Evolutionary conservation across 805 yeast genomes (phyloP).

Genomic region (Pichia nakasei): DNA sequence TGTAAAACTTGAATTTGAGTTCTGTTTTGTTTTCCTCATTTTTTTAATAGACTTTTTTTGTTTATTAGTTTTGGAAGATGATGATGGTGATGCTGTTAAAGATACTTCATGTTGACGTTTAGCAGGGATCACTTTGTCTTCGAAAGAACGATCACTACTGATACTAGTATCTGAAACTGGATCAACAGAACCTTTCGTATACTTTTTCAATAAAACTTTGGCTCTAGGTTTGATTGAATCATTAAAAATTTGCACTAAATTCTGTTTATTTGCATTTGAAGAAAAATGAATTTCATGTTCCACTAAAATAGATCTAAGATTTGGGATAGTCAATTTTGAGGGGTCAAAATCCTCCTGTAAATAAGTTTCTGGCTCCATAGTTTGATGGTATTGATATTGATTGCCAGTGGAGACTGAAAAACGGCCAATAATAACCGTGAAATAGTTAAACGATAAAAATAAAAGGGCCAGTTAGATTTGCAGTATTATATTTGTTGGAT

Average conservation of each 20-base stretch:
- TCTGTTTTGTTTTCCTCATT: slow-evolving; percentile 1
- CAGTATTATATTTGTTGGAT: not conserved
- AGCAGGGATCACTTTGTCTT: slow-evolving; percentile 5
- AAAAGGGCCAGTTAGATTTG: too few relatives aligned
- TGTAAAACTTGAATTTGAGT: not conserved
- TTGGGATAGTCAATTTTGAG: slow-evolving; percentile 52
- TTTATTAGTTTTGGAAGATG: not conserved
- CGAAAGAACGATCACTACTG: not conserved
- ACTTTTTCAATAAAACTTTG: slow-evolving; percentile 29
- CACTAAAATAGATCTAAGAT: slow-evolving; percentile 56
- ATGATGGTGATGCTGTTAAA: not conserved
- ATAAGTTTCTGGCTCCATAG: slow-evolving; percentile 31
- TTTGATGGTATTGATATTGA: not conserved
- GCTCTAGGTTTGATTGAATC: slow-evolving; percentile 43
- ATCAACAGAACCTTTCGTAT: not conserved
- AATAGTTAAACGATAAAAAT: too few relatives aligned
- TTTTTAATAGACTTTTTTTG: not conserved
- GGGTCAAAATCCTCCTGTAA: slow-evolving; percentile 53
- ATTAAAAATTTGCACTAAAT: slow-evolving; percentile 54
- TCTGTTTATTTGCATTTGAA: slow-evolving; percentile 58
- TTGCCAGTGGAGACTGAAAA: too few relatives aligned
- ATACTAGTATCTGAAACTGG: slow-evolving; percentile 1
- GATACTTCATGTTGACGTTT: slow-evolving; percentile 7
- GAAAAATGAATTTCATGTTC: slow-evolving; percentile 56
- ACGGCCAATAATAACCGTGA: not conserved